Percentiles rank a stretch among this genome's conserved stretches.
These are phyloP conservation scores for Globisporangium apiculatum DNA, from an alignment of 352 stramenopile species.

Conservation along the genomic window DNA sequence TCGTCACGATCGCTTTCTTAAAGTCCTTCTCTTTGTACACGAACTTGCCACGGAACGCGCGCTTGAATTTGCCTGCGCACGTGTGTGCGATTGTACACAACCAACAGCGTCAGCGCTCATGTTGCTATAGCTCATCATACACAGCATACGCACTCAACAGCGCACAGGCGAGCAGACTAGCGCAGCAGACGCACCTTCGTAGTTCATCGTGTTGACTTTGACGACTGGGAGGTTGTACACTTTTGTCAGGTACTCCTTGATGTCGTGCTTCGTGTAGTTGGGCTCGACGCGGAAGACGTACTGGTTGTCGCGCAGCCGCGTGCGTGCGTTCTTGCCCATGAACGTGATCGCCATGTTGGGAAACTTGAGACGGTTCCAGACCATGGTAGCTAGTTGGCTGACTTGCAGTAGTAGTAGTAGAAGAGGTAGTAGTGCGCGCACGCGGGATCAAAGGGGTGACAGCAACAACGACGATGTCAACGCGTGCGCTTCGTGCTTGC, in stretches of 20 bases:
- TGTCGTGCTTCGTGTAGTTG: slow-evolving; percentile 96
- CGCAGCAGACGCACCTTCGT: slow-evolving; percentile 63
- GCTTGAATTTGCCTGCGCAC: slow-evolving; percentile 83
- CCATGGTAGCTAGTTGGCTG: slow-evolving; percentile 33
- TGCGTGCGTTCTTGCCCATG: slow-evolving; percentile 81
- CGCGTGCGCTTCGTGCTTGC: background rate
- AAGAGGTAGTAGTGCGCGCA: slow-evolving; percentile 2
- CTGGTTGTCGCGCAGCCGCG: slow-evolving; percentile 71
- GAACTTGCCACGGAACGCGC: slow-evolving; percentile 71
- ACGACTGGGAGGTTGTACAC: slow-evolving; percentile 93
- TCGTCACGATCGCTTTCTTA: slow-evolving; percentile 90
- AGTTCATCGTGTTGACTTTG: slow-evolving; percentile 95
- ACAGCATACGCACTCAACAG: too few relatives aligned
- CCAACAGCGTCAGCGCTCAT: too few relatives aligned
- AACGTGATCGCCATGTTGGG: slow-evolving; percentile 86
- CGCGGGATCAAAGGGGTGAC: background rate
- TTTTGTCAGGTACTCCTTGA: slow-evolving; percentile 97
- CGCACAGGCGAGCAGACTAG: slow-evolving; percentile 8
- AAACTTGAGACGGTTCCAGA: slow-evolving; percentile 83
- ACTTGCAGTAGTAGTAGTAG: slow-evolving; percentile 6
- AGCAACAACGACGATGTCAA: background rate
- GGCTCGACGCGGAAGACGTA: slow-evolving; percentile 92
- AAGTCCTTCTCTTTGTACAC: slow-evolving; percentile 92
- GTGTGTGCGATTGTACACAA: background rate
- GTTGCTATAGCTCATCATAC: too few relatives aligned